Evolutionary conservation across 768 basidiomycete genomes (phyloP).

Genomic region (Collybiopsis confluens): DNA sequence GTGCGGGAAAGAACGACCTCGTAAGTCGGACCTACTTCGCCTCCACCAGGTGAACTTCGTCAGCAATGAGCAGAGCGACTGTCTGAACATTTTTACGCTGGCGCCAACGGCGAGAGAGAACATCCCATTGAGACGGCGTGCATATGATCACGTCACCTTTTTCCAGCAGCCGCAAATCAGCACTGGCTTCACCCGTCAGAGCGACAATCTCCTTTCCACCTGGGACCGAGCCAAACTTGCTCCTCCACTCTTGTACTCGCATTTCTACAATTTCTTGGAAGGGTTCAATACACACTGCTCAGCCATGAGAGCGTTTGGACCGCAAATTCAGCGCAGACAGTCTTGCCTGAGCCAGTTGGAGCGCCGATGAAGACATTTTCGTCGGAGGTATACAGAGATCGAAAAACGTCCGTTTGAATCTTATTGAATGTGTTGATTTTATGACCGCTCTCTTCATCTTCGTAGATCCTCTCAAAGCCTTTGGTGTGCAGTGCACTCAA

Average conservation of each 20-base stretch:
- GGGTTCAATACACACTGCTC: slow-evolving; percentile 94
- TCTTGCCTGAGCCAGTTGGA: slow-evolving; percentile 96
- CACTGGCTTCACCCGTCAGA: slow-evolving; percentile 90
- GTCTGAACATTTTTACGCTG: slow-evolving; percentile 96
- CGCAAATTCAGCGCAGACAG: slow-evolving; percentile 98
- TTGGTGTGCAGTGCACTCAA: slow-evolving; percentile 90
- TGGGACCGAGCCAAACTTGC: slow-evolving; percentile 77
- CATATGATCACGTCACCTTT: slow-evolving; percentile 92
- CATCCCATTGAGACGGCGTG: slow-evolving; percentile 96
- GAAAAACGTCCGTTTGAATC: slow-evolving; percentile 99
- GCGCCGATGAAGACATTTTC: slow-evolving; percentile 97
- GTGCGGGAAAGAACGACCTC: slow-evolving; percentile 95
- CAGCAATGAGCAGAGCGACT: slow-evolving; percentile 88
- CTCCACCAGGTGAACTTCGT: slow-evolving; percentile 92
- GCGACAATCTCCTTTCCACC: slow-evolving; percentile 93
- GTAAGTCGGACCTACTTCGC: slow-evolving; percentile 93
- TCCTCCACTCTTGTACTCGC: slow-evolving; percentile 83
- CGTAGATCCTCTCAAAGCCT: slow-evolving; percentile 85
- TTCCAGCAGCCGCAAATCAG: slow-evolving; percentile 85
- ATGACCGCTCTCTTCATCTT: slow-evolving; percentile 36
- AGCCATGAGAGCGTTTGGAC: slow-evolving; percentile 68
- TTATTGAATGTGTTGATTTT: slow-evolving; percentile 88
- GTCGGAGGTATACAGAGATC: slow-evolving; percentile 92
- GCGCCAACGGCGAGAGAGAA: slow-evolving; percentile 91
- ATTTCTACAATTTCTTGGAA: slow-evolving; percentile 97